phyloP scores from a whole-genome alignment of 2,329 filamentous ascomycete genomes.

The Sclerotinia minor region DNA sequence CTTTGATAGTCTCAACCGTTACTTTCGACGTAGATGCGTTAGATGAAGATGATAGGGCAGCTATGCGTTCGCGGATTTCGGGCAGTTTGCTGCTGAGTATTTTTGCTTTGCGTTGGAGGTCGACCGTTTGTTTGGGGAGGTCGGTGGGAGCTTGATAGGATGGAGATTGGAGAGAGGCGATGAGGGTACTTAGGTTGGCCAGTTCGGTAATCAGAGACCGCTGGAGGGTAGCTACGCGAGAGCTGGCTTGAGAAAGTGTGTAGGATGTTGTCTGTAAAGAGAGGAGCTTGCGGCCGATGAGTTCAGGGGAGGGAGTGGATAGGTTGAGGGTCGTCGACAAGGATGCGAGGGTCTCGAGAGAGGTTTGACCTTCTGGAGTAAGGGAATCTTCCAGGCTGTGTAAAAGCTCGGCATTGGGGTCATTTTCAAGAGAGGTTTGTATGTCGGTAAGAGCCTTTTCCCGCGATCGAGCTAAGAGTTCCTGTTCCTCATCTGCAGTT shows the following conservation, averaged over 20 bases:
- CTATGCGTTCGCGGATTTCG: conserved; percentile 61
- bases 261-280: conserved; percentile 55
- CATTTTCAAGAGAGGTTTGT: conserved; percentile 43
- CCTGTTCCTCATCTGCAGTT: conserved; percentile 68
- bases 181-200: conserved; percentile 44
- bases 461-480: conserved; percentile 59
- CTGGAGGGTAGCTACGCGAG: conserved; percentile 57
- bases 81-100: conserved; percentile 64
- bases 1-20: conserved; percentile 58
- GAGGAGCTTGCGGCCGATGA: conserved; percentile 55
- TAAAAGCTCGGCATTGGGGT: conserved; percentile 49
- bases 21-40: conserved; percentile 37
- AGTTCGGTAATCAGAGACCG: conserved; percentile 56
- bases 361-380: conserved; percentile 53
- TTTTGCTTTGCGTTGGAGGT: conserved; percentile 71
- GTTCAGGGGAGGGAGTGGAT: conserved; percentile 48
- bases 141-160: conserved; percentile 56
- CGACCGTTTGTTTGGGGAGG: conserved; percentile 69
- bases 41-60: conserved; percentile 41
- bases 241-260: conserved; percentile 56
- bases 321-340: conserved; percentile 49
- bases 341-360: conserved; percentile 59
- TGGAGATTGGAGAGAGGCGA: conserved; percentile 48
- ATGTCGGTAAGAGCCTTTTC: conserved; percentile 58
- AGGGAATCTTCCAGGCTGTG: conserved; percentile 56